Conservation (phyloP, 1,139 yeast genomes). For the Meyerozyma sp. region DNA sequence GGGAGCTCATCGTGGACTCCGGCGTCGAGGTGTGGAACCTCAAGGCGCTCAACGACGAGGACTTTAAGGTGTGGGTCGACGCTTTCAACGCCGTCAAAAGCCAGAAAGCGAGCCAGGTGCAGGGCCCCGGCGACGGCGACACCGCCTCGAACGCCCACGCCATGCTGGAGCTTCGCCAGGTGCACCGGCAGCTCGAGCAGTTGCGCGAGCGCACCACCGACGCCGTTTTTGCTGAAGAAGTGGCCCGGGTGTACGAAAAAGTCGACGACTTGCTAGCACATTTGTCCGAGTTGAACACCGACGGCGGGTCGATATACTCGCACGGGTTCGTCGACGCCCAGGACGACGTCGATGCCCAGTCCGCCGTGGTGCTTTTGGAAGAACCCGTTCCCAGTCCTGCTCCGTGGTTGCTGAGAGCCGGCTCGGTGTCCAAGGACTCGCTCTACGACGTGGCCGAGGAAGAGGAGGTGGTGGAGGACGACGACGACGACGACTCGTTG, state of each 20-base stretch:
- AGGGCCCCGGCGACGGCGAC: background rate
- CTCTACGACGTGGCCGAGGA: conserved; percentile 4
- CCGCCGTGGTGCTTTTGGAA: background rate
- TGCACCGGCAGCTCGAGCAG: background rate
- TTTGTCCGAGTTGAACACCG: background rate
- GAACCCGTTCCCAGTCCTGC: background rate
- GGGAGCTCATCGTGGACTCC: conserved; percentile 79
- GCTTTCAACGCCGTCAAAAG: conserved; percentile 57
- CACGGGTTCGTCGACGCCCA: conserved; percentile 64
- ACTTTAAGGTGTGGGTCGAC: conserved; percentile 77
- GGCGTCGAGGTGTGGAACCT: conserved; percentile 95
- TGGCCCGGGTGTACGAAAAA: background rate
- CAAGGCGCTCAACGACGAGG: conserved; percentile 58
- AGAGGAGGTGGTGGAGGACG: conserved; percentile 3
- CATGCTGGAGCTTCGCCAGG: background rate
- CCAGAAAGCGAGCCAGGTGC: background rate
- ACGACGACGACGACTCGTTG: conserved; percentile 1
- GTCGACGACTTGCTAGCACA: background rate
- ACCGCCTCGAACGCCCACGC: background rate
- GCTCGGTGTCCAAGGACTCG: background rate
- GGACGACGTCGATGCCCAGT: conserved; percentile 41
- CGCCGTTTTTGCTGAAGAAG: background rate
- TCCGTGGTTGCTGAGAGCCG: background rate
- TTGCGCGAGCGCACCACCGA: background rate
- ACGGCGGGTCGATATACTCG: conserved; percentile 28